Evolutionary conservation across 2,329 filamentous ascomycete species (phyloP).

Genomic region (Didymella glomerata): DNA sequence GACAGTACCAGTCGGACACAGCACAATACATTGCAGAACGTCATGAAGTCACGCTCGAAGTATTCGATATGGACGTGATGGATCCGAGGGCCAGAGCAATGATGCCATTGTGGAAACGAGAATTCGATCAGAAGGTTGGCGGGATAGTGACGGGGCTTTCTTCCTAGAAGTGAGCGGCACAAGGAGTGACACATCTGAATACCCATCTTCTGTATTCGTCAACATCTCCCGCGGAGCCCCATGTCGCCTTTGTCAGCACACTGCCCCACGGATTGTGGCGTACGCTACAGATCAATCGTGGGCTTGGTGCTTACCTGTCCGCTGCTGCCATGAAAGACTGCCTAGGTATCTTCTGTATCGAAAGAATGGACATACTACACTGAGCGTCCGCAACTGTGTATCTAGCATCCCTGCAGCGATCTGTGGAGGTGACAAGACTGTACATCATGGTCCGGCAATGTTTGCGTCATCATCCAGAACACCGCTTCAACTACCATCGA

Average conservation of each 20-base stretch:
- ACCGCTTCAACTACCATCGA: background rate
- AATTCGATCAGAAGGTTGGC: constrained; percentile 36
- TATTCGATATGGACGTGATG: constrained; percentile 28
- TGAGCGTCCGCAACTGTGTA: background rate
- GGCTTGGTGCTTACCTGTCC: background rate
- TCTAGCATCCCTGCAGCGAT: constrained; percentile 3
- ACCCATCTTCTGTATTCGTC: background rate
- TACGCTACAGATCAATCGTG: background rate
- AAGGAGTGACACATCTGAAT: background rate
- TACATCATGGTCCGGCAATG: constrained; percentile 4
- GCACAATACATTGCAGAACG: constrained; percentile 27
- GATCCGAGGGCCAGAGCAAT: constrained; percentile 31
- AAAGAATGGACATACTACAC: no score
- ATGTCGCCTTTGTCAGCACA: background rate
- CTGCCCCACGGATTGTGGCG: background rate
- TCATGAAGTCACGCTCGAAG: constrained; percentile 32
- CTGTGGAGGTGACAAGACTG: background rate
- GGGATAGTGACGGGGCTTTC: constrained; percentile 31
- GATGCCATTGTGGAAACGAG: constrained; percentile 47
- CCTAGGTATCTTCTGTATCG: background rate
- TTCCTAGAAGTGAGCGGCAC: background rate
- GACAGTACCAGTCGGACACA: constrained; percentile 37
- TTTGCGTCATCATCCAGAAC: constrained; percentile 2
- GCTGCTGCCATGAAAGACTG: background rate
- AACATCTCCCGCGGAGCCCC: background rate